Conservation (phyloP, 768 basidiomycete genomes). For the Mycena maculata region DNA sequence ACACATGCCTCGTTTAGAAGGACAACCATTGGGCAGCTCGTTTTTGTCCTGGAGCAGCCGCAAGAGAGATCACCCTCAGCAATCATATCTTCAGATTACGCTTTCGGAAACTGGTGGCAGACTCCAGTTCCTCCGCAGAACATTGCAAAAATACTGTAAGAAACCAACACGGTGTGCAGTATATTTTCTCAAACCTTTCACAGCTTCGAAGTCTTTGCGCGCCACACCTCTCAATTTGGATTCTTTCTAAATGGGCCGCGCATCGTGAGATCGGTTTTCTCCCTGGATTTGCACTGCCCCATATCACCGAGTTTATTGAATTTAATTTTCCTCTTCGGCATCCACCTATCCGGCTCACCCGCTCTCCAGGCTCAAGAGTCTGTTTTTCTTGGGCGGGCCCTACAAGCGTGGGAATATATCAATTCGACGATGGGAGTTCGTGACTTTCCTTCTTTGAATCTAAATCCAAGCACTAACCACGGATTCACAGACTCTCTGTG, state of each 20-base stretch:
- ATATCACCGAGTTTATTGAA: constrained; percentile 41
- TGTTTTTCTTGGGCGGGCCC: constrained; percentile 48
- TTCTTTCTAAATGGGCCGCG: constrained; percentile 59
- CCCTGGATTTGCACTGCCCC: constrained; percentile 33
- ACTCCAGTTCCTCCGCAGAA: constrained; percentile 22
- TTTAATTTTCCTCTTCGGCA: constrained; percentile 47
- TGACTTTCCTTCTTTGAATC: background rate
- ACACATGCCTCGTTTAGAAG: constrained; percentile 21
- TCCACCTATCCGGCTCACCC: constrained; percentile 40
- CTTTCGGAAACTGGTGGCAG: constrained; percentile 33
- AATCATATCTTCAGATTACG: constrained; percentile 1
- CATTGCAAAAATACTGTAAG: constrained; percentile 32
- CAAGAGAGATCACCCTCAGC: constrained; percentile 1
- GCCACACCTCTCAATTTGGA: constrained; percentile 54
- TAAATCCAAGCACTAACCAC: background rate
- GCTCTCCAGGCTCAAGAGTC: constrained; percentile 40
- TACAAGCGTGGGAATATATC: constrained; percentile 23
- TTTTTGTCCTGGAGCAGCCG: constrained; percentile 21
- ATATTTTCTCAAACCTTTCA: background rate
- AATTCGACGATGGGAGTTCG: constrained; percentile 23
- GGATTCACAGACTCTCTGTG: constrained; percentile 22
- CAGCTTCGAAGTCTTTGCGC: constrained; percentile 54
- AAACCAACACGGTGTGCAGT: background rate
- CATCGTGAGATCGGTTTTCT: constrained; percentile 44
- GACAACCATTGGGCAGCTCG: constrained; percentile 5